These are phyloP conservation scores for Scorias spongiosa DNA, from an alignment of 2,329 filamentous ascomycete genomes.

Conservation along the genomic window DNA sequence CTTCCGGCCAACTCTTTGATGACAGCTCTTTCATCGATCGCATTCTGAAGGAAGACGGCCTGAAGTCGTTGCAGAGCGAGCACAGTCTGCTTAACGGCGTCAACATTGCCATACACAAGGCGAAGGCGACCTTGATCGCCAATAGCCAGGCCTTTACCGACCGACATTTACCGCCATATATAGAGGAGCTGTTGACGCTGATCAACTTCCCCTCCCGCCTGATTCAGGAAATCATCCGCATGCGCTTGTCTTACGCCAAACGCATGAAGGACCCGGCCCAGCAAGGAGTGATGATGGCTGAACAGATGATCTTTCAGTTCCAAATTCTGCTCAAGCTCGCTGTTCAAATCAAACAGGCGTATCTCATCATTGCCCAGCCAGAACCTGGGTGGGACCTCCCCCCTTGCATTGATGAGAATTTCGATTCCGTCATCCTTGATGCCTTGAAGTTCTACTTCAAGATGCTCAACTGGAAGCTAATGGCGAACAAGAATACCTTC, in stretches of 20 bases:
- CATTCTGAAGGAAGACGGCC: conserved; percentile 85
- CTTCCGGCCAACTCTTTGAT: conserved; percentile 61
- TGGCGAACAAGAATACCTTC: conserved; percentile 96
- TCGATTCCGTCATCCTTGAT: conserved; percentile 80
- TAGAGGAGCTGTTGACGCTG: conserved; percentile 85
- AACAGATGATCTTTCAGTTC: conserved; percentile 96
- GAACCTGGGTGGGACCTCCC: conserved; percentile 91
- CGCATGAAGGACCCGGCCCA: conserved; percentile 92
- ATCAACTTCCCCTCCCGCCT: conserved; percentile 95
- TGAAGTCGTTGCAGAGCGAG: conserved; percentile 80
- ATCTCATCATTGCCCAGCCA: conserved; percentile 65
- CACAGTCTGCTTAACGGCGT: conserved; percentile 72
- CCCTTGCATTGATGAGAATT: conserved; percentile 91
- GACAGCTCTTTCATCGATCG: conserved; percentile 90
- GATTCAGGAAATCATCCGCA: conserved; percentile 90
- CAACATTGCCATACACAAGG: conserved; percentile 77
- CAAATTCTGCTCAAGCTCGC: conserved; percentile 84
- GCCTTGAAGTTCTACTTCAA: conserved; percentile 97
- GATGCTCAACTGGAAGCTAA: conserved; percentile 95
- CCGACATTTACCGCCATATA: conserved; percentile 84
- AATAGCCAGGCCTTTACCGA: conserved; percentile 76
- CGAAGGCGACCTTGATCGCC: conserved; percentile 76
- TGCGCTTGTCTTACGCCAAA: conserved; percentile 78
- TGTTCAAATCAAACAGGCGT: conserved; percentile 82
- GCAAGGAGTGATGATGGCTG: conserved; percentile 83